Conservation (phyloP, 2,329 filamentous ascomycete genomes). For the Arthrobotrys iridis region DNA sequence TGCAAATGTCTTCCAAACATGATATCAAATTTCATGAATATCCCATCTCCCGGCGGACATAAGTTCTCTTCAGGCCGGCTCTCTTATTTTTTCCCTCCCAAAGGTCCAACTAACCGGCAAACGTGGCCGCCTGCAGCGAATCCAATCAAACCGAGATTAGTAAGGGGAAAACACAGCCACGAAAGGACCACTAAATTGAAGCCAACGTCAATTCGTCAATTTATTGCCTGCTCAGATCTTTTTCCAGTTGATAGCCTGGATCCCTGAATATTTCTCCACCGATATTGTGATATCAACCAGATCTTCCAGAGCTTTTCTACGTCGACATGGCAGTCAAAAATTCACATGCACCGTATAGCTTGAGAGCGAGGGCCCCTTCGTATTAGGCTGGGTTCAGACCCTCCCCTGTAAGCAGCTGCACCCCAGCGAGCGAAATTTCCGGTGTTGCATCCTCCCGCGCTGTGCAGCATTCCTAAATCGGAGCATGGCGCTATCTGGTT, state of each 20-base stretch:
- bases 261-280: neutral
- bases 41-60: conserved; percentile 7
- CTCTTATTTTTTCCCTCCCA: neutral
- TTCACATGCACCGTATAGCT: neutral
- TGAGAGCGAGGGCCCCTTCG: neutral
- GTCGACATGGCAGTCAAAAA: no score
- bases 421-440: conserved; percentile 42
- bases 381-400: neutral
- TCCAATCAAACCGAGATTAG: conserved; percentile 38
- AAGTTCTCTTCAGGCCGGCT: neutral
- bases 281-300: neutral
- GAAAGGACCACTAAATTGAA: neutral
- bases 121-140: neutral
- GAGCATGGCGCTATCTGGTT: conserved; percentile 23
- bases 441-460: conserved; percentile 51
- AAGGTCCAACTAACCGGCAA: conserved; percentile 6
- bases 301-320: neutral
- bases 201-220: neutral
- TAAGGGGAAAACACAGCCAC: conserved; percentile 36
- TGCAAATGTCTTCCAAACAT: no score
- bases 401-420: conserved; percentile 5
- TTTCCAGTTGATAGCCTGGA: no score
- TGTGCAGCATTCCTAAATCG: conserved; percentile 17
- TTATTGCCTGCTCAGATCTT: no score
- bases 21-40: neutral